Evolutionary conservation across 2,329 filamentous ascomycete species (phyloP).

Genomic region (Calonectria pteridis): DNA sequence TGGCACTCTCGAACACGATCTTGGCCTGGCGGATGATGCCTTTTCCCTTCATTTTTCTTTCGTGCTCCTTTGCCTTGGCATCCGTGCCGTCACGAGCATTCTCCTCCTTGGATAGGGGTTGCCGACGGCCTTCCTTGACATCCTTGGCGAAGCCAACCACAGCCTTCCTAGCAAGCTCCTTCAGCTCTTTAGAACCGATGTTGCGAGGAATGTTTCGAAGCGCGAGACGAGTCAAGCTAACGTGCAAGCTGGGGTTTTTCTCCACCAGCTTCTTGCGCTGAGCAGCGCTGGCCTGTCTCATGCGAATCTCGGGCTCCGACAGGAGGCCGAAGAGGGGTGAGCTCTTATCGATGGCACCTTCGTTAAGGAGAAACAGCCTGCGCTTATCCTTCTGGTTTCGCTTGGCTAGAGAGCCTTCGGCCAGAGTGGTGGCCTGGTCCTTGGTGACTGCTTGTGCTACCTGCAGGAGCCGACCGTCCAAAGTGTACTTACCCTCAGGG

Average conservation of each 20-base stretch:
- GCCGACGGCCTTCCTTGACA: slow-evolving; percentile 81
- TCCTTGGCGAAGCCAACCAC: slow-evolving; percentile 94
- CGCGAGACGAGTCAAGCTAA: slow-evolving; percentile 90
- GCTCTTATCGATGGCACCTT: slow-evolving; percentile 84
- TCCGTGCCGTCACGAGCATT: slow-evolving; percentile 81
- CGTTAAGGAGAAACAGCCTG: slow-evolving; percentile 86
- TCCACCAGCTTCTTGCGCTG: slow-evolving; percentile 93
- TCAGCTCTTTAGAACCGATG: slow-evolving; percentile 87
- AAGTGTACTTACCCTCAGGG: slow-evolving; percentile 85
- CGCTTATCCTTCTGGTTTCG: slow-evolving; percentile 88
- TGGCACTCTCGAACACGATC: slow-evolving; percentile 89
- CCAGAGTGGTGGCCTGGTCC: slow-evolving; percentile 80
- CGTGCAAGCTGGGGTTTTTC: slow-evolving; percentile 87
- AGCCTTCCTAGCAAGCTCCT: slow-evolving; percentile 90
- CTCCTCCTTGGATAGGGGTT: slow-evolving; percentile 91
- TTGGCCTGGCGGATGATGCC: slow-evolving; percentile 93
- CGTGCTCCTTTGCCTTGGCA: slow-evolving; percentile 83
- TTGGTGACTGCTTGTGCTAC: slow-evolving; percentile 88
- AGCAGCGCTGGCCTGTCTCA: slow-evolving; percentile 87
- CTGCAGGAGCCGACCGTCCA: slow-evolving; percentile 89
- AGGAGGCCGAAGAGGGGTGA: slow-evolving; percentile 83
- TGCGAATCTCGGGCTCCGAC: slow-evolving; percentile 82
- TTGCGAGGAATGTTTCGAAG: slow-evolving; percentile 91
- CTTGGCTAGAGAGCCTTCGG: slow-evolving; percentile 73
- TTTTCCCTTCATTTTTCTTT: slow-evolving; percentile 85